A percentile compares a stretch with the other conserved stretches of the same genome.
phyloP scores from a whole-genome alignment of 129 eudicot species.

The Tagetes erecta region DNA sequence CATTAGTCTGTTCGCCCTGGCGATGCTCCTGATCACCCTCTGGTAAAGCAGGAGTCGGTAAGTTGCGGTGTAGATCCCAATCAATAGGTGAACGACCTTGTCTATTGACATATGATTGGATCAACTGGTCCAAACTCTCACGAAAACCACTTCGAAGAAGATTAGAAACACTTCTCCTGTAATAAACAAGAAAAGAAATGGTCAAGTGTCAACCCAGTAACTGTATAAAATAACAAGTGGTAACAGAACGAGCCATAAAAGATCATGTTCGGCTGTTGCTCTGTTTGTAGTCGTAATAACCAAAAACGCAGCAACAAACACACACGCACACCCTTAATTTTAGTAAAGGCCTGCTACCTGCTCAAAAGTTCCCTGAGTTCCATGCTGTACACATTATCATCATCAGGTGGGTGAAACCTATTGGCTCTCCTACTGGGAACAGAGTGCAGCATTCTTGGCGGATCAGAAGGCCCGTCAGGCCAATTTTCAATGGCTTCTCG shows the following conservation, averaged over 20 bases:
- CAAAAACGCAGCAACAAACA: not conserved
- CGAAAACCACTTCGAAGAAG: constrained; percentile 98
- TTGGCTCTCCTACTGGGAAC: constrained; percentile 57
- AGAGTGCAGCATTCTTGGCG: constrained; percentile 63
- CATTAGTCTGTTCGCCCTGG: constrained; percentile 54
- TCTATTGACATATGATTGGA: constrained; percentile 92
- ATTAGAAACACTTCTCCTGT: constrained; percentile 97
- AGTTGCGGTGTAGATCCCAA: constrained; percentile 91
- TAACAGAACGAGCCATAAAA: not conserved
- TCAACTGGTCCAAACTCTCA: constrained; percentile 88
- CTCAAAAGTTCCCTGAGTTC: constrained; percentile 97
- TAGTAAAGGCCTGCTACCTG: constrained; percentile 51
- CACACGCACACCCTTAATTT: not conserved
- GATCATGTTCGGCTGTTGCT: not conserved
- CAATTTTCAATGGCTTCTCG: constrained; percentile 63
- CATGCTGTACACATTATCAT: constrained; percentile 96
- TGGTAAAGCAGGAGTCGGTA: constrained; percentile 66
- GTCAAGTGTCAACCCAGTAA: not conserved
- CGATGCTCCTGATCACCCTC: constrained; percentile 60
- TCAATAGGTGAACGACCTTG: constrained; percentile 86
- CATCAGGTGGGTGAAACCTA: constrained; percentile 96
- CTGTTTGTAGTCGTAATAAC: not conserved
- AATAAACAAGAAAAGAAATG: constrained; percentile 10
- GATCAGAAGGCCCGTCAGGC: constrained; percentile 74
- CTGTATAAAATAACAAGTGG: not conserved